Conservation (phyloP, 345 rosid species). For the Linum trigynum region DNA sequence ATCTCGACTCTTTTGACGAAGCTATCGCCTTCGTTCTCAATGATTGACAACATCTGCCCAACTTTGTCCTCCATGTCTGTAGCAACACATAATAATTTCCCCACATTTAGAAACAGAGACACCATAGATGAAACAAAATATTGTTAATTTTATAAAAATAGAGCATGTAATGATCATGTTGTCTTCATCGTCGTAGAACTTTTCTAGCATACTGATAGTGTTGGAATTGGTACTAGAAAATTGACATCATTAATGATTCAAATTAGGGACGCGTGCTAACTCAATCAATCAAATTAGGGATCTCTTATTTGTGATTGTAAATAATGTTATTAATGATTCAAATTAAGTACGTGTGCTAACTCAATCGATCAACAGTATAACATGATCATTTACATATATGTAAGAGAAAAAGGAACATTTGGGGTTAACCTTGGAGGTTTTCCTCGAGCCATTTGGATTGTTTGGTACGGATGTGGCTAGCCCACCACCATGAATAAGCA, state of each 20-base stretch:
- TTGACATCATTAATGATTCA: not conserved
- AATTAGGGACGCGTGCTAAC: not conserved
- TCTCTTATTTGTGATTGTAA: not conserved
- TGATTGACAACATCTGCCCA: constrained; percentile 38
- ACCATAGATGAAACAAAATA: no score
- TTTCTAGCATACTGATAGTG: no score
- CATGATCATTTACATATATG: not conserved
- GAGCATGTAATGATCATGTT: not conserved
- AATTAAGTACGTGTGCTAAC: not conserved
- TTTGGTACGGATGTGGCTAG: constrained; percentile 76
- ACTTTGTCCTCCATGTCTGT: constrained; percentile 77
- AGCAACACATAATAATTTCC: not conserved
- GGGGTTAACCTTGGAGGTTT: constrained; percentile 46
- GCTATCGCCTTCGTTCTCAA: constrained; percentile 65
- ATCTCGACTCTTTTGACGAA: constrained; percentile 68
- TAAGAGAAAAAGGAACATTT: not conserved
- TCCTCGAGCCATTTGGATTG: constrained; percentile 85
- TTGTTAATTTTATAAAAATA: not conserved
- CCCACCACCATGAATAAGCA: constrained; percentile 97
- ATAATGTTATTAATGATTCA: not conserved
- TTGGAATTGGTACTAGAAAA: not conserved
- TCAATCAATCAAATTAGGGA: no score
- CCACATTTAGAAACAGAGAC: no score
- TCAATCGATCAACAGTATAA: no score
- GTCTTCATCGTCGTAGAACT: not conserved